A percentile compares a stretch with the other conserved stretches of the same genome.
phyloP scores from a whole-genome alignment of 225 moss, liverwort and hornwort genomes.

The Sphagnum tenellum region DNA sequence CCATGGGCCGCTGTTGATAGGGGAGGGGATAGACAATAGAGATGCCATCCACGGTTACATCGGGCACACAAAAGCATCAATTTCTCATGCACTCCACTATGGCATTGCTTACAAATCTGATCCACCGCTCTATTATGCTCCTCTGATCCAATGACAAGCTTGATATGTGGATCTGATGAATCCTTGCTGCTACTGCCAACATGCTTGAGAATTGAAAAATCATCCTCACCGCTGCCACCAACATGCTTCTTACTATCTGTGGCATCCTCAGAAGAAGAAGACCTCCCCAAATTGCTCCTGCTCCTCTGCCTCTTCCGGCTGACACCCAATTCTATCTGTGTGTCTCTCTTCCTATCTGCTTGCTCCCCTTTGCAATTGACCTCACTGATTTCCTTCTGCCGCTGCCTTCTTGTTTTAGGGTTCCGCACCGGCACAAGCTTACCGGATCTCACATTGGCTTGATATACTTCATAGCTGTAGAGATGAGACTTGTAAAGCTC shows the following conservation, averaged over 20 bases:
- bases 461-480: constrained; percentile 69
- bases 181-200: neutral
- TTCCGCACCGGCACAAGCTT: constrained; percentile 66
- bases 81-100: constrained; percentile 92
- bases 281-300: constrained; percentile 20
- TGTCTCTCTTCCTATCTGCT: constrained; percentile 31
- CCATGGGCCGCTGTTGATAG: constrained; percentile 76
- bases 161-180: too few species aligned
- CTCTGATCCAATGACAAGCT: neutral
- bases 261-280: constrained; percentile 12
- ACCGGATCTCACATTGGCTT: constrained; percentile 74
- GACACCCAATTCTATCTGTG: constrained; percentile 6
- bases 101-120: constrained; percentile 99
- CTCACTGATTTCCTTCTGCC: constrained; percentile 39
- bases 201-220: constrained; percentile 7
- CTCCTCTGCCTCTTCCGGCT: constrained; percentile 54
- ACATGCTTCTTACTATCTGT: constrained; percentile 10
- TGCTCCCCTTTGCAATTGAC: constrained; percentile 40
- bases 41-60: constrained; percentile 95
- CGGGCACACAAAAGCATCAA: constrained; percentile 98
- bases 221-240: constrained; percentile 24
- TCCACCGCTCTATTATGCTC: constrained; percentile 32
- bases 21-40: constrained; percentile 95
- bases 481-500: constrained; percentile 77
- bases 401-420: too few species aligned